Conservation (phyloP, 305 asterid genomes). For the Fraxinus ornus region DNA sequence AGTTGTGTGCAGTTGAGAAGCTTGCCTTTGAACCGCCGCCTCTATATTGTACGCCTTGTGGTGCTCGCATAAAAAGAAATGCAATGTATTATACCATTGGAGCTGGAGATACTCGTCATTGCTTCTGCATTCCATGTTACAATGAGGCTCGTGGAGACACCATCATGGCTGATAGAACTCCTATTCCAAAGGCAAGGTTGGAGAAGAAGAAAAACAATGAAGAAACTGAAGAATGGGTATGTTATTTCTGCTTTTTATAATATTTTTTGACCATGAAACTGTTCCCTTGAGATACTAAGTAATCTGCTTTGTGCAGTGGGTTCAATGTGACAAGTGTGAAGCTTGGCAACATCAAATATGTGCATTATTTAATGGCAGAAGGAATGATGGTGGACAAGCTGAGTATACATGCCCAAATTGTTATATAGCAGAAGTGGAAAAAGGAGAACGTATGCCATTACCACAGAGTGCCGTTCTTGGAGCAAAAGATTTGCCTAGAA, state of each 20-base stretch:
- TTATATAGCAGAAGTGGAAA: constrained; percentile 84
- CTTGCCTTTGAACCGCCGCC: constrained; percentile 94
- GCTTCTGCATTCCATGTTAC: constrained; percentile 82
- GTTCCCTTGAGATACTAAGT: constrained; percentile 23
- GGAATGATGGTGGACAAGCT: constrained; percentile 98
- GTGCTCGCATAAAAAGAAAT: constrained; percentile 94
- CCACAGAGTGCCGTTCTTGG: constrained; percentile 96
- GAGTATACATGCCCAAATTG: constrained; percentile 99
- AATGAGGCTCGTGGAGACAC: constrained; percentile 89
- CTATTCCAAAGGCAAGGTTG: constrained; percentile 75
- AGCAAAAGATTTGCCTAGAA: constrained; percentile 90
- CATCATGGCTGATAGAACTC: constrained; percentile 60
- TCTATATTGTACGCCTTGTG: constrained; percentile 85
- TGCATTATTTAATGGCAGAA: constrained; percentile 91
- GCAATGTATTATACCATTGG: constrained; percentile 90
- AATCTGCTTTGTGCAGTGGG: constrained; percentile 72
- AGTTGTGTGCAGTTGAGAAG: constrained; percentile 96
- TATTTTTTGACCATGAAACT: constrained; percentile 13
- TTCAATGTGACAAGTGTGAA: constrained; percentile 97
- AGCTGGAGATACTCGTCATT: constrained; percentile 87
- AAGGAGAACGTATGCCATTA: constrained; percentile 84
- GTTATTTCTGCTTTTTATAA: constrained; percentile 18
- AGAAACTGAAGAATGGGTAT: constrained; percentile 97
- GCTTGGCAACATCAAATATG: constrained; percentile 99
- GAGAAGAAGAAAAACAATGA: constrained; percentile 95